phyloP scores from a whole-genome alignment of 139 green algal species.

The Mesotaenium endlicherianum region DNA sequence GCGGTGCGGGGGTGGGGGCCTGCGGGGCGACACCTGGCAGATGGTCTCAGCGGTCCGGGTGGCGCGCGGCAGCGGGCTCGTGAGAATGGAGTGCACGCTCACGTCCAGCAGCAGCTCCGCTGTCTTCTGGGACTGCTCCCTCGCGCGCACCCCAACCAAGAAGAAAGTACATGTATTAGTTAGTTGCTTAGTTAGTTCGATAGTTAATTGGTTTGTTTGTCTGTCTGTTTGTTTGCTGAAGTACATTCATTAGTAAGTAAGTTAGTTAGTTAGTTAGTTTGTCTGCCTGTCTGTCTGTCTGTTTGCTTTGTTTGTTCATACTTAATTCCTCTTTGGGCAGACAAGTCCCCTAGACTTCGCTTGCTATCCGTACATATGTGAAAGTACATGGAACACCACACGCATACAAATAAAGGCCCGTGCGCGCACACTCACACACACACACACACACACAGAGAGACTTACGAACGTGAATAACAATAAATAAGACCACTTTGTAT shows the following conservation, averaged over 20 bases:
- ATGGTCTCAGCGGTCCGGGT: slow-evolving; percentile 21
- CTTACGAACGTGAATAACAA: too few relatives aligned
- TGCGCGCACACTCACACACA: too few relatives aligned
- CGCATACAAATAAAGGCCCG: too few relatives aligned
- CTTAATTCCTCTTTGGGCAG: neutral
- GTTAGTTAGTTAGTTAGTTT: neutral
- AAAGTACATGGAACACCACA: too few relatives aligned
- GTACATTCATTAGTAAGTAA: neutral
- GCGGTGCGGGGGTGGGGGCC: too few relatives aligned
- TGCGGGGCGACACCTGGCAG: slow-evolving; percentile 16
- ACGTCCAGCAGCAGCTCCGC: slow-evolving; percentile 45
- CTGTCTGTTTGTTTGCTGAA: too few relatives aligned
- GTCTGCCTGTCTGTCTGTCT: neutral
- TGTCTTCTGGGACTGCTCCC: slow-evolving; percentile 42
- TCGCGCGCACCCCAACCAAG: too few relatives aligned
- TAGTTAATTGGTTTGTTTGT: too few relatives aligned
- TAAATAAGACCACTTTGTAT: too few relatives aligned
- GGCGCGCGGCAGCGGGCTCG: slow-evolving; percentile 26
- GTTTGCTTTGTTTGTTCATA: neutral
- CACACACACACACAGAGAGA: too few relatives aligned
- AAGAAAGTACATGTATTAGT: too few relatives aligned
- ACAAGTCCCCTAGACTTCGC: neutral
- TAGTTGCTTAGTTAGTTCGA: too few relatives aligned
- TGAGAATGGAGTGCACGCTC: slow-evolving; percentile 32
- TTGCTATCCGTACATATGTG: neutral